Percentiles rank a stretch among this genome's conserved stretches.
phyloP scores from a whole-genome alignment of 345 rosid species.

The Tarenaya hassleriana region DNA sequence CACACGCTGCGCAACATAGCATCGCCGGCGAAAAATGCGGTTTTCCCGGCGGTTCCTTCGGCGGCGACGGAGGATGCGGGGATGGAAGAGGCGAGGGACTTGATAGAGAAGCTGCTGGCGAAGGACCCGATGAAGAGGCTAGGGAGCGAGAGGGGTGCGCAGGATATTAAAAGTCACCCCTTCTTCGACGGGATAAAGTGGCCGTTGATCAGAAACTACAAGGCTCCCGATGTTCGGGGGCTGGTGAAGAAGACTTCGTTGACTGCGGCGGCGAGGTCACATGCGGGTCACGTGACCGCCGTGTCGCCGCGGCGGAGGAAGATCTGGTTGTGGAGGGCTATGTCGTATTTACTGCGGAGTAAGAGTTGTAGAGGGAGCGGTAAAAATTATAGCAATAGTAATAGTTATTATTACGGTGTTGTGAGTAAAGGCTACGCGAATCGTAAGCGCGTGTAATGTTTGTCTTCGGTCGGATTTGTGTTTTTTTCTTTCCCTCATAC shows the following conservation, averaged over 20 bases:
- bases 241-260: constrained; percentile 34
- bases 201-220: constrained; percentile 70
- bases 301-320: constrained; percentile 33
- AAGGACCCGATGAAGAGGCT: constrained; percentile 72
- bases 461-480: background rate
- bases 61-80: constrained; percentile 25
- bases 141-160: constrained; percentile 71
- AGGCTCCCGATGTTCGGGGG: constrained; percentile 66
- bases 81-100: constrained; percentile 50
- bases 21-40: background rate
- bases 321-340: constrained; percentile 45
- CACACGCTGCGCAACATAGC: constrained; percentile 71
- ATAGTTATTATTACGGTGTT: constrained; percentile 32
- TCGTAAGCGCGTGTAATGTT: constrained; percentile 32
- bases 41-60: too few relatives aligned
- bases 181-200: constrained; percentile 72
- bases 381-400: constrained; percentile 34
- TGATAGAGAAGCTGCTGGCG: constrained; percentile 65
- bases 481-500: background rate
- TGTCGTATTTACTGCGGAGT: constrained; percentile 30
- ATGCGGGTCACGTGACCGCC: constrained; percentile 30
- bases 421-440: constrained; percentile 31
- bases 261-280: constrained; percentile 32
- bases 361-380: constrained; percentile 22
- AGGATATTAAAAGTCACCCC: constrained; percentile 67